Percentiles rank a stretch among this genome's conserved stretches.
Conservation (phyloP, 139 green algal genomes). For the Gonium pectorale region DNA sequence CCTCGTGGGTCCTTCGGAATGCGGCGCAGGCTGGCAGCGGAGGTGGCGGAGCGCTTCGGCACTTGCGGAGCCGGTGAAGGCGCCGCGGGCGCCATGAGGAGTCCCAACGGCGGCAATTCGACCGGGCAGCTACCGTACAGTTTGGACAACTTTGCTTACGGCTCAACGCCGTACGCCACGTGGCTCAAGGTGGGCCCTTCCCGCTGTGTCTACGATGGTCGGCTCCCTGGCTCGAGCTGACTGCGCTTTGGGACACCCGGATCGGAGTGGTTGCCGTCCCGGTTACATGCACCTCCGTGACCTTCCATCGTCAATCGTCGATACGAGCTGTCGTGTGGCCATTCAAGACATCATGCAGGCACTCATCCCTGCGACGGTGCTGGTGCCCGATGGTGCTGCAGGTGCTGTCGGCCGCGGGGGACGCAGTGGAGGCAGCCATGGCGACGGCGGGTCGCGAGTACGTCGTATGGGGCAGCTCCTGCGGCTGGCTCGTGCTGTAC, state of each 20-base stretch:
- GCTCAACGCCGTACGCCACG: slow-evolving; percentile 30
- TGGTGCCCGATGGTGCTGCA: background rate
- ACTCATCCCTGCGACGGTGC: background rate
- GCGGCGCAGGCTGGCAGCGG: slow-evolving; percentile 5
- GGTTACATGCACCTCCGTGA: background rate
- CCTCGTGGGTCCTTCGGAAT: background rate
- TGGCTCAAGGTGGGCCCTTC: slow-evolving; percentile 23
- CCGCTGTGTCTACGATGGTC: no score
- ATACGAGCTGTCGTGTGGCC: background rate
- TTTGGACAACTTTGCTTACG: slow-evolving; percentile 42
- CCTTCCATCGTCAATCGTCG: background rate
- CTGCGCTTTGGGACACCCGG: no score
- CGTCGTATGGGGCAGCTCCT: slow-evolving; percentile 40
- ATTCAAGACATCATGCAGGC: background rate
- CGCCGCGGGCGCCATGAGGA: background rate
- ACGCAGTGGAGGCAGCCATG: background rate
- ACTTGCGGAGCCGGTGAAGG: background rate
- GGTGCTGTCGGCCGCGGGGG: slow-evolving; percentile 2
- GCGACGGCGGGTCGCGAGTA: background rate
- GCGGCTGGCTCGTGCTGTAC: slow-evolving; percentile 37
- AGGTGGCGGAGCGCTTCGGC: background rate
- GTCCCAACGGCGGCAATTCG: background rate
- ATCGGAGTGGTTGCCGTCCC: background rate
- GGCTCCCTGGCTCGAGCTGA: no score
- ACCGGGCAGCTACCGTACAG: background rate